phyloP scores from a whole-genome alignment of 805 yeast genomes.

The Saccharomycopsis capsularis region DNA sequence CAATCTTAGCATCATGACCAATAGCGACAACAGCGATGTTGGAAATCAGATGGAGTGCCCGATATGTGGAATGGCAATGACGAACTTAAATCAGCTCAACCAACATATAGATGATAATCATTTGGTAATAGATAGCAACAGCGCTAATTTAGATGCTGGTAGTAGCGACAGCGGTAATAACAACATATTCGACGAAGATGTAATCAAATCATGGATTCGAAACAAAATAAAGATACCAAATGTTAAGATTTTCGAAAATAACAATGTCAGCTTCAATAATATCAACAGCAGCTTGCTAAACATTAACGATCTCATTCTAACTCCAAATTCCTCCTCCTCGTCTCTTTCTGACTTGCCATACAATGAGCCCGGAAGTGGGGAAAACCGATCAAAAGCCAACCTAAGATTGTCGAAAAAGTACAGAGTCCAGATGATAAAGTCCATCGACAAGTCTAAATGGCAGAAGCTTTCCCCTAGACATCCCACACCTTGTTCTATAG shows the following conservation, averaged over 20 bases:
- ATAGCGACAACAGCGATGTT: no score
- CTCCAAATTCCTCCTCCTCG: slow-evolving; percentile 6
- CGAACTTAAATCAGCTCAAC: slow-evolving; percentile 7
- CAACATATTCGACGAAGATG: slow-evolving; percentile 8
- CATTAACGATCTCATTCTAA: slow-evolving; percentile 14
- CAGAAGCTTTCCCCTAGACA: slow-evolving; percentile 4
- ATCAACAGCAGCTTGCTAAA: slow-evolving; percentile 9
- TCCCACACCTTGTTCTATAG: background rate
- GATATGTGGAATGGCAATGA: slow-evolving; percentile 8
- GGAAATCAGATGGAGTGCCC: slow-evolving; percentile 10
- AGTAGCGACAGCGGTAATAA: background rate
- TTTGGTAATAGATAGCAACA: background rate
- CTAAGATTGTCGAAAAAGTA: slow-evolving; percentile 1
- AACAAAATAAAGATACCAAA: slow-evolving; percentile 16
- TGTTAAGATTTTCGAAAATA: slow-evolving; percentile 2
- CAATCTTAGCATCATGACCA: no score
- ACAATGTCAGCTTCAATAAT: slow-evolving; percentile 5
- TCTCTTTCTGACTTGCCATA: slow-evolving; percentile 7
- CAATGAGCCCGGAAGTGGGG: background rate
- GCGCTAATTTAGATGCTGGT: background rate
- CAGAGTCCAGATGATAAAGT: background rate
- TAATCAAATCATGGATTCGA: slow-evolving; percentile 15
- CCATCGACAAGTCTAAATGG: slow-evolving; percentile 14
- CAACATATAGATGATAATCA: slow-evolving; percentile 14
- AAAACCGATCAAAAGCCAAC: background rate